Conservation (phyloP, 441 rosid species). For the Geranium incanum region DNA sequence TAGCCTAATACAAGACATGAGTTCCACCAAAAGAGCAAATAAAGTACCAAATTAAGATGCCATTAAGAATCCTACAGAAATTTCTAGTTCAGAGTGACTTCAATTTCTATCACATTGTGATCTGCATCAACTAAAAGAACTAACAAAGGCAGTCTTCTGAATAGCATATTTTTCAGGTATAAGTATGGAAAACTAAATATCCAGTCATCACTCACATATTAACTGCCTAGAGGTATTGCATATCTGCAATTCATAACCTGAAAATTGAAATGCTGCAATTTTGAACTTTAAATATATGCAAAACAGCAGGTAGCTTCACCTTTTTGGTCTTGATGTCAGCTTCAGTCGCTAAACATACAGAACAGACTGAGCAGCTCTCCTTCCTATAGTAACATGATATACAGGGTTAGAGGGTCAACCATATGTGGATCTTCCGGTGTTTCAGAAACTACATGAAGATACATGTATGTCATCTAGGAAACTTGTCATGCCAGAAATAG, state of each 20-base stretch:
- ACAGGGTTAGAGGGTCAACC: not conserved
- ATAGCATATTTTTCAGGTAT: not conserved
- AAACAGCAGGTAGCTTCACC: slow-evolving; percentile 24
- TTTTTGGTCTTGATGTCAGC: slow-evolving; percentile 32
- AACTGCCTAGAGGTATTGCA: not conserved
- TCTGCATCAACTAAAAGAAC: not conserved
- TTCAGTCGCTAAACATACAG: slow-evolving; percentile 15
- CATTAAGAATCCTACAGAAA: not conserved
- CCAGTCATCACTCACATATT: not conserved
- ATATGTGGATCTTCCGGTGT: not conserved
- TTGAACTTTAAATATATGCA: not conserved
- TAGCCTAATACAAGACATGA: too few species aligned
- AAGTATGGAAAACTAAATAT: not conserved
- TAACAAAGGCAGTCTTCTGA: not conserved
- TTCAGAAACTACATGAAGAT: not conserved
- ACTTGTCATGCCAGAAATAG: too few species aligned
- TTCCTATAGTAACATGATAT: slow-evolving; percentile 20
- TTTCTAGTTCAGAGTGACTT: not conserved
- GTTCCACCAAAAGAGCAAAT: too few species aligned
- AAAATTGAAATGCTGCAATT: not conserved
- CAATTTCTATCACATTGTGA: not conserved
- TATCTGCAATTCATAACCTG: not conserved
- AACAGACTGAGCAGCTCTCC: slow-evolving; percentile 23
- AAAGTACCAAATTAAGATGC: not conserved
- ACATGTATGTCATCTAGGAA: too few species aligned